Evolutionary conservation across 441 rosid species (phyloP).

Genomic region (Pelargonium cotyledonis): DNA sequence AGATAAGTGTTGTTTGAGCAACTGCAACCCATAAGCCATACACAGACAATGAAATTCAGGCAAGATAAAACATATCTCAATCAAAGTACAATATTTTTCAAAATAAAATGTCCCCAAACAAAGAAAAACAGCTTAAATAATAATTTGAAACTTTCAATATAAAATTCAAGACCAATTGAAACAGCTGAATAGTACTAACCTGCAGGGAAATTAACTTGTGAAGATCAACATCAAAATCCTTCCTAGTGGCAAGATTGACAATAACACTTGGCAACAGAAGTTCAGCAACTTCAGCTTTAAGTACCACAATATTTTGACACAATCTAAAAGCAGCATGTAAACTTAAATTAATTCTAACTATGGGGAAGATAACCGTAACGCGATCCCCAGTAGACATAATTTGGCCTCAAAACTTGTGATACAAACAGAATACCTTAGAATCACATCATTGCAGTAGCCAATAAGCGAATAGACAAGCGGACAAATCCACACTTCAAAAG

Average conservation of each 20-base stretch:
- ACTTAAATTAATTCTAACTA: slow-evolving; percentile 17
- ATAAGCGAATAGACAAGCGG: slow-evolving; percentile 74
- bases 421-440: slow-evolving; percentile 52
- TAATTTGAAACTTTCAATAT: not conserved
- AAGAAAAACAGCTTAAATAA: slow-evolving; percentile 7
- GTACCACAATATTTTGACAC: slow-evolving; percentile 75
- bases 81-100: not conserved
- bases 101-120: slow-evolving; percentile 4
- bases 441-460: slow-evolving; percentile 67
- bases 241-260: slow-evolving; percentile 71
- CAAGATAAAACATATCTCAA: not conserved
- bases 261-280: slow-evolving; percentile 69
- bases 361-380: slow-evolving; percentile 2
- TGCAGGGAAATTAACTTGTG: slow-evolving; percentile 57
- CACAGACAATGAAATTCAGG: not conserved
- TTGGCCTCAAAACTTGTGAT: slow-evolving; percentile 8
- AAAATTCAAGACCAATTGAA: slow-evolving; percentile 3
- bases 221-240: slow-evolving; percentile 44
- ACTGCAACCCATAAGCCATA: slow-evolving; percentile 8
- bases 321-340: slow-evolving; percentile 46
- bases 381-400: slow-evolving; percentile 10
- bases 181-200: slow-evolving; percentile 36
- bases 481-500: slow-evolving; percentile 85
- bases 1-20: not conserved
- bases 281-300: slow-evolving; percentile 90